phyloP scores from a whole-genome alignment of 148 eudicot genomes.

The Rhododendron henanense region DNA sequence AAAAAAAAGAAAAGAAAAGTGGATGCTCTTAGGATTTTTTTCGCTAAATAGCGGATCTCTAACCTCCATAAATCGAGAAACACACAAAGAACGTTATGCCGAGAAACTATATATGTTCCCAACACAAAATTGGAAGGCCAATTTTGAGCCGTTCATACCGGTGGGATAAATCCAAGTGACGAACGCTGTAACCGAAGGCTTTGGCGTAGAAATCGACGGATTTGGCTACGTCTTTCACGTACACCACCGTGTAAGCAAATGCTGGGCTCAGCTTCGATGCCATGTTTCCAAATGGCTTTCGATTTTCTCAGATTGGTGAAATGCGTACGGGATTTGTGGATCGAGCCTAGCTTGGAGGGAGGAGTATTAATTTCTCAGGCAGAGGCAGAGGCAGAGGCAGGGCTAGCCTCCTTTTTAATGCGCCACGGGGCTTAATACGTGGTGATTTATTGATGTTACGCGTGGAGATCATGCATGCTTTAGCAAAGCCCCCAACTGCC shows the following conservation, averaged over 20 bases:
- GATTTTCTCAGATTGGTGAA: neutral
- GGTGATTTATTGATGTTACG: neutral
- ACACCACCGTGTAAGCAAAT: constrained; percentile 75
- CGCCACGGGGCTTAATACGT: too few species aligned
- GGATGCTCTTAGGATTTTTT: too few species aligned
- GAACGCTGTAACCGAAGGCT: constrained; percentile 75
- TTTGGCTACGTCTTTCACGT: constrained; percentile 82
- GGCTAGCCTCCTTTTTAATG: neutral
- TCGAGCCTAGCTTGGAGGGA: too few species aligned
- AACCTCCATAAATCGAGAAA: neutral
- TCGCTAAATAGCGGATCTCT: too few species aligned
- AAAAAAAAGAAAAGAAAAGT: too few species aligned
- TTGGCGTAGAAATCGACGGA: constrained; percentile 69
- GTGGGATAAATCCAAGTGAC: constrained; percentile 62
- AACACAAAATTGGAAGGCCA: too few species aligned
- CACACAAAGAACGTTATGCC: too few species aligned
- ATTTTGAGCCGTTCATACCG: too few species aligned
- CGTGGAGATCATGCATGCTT: constrained; percentile 8
- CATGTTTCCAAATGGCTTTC: constrained; percentile 23
- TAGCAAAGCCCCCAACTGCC: too few species aligned
- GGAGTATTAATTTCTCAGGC: too few species aligned
- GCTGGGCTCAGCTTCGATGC: constrained; percentile 51
- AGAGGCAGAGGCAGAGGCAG: too few species aligned
- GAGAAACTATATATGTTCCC: too few species aligned
- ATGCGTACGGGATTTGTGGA: neutral